Base-by-base conservation (phyloP, 495 filamentous ascomycete species). In the Podospora comata region DNA sequence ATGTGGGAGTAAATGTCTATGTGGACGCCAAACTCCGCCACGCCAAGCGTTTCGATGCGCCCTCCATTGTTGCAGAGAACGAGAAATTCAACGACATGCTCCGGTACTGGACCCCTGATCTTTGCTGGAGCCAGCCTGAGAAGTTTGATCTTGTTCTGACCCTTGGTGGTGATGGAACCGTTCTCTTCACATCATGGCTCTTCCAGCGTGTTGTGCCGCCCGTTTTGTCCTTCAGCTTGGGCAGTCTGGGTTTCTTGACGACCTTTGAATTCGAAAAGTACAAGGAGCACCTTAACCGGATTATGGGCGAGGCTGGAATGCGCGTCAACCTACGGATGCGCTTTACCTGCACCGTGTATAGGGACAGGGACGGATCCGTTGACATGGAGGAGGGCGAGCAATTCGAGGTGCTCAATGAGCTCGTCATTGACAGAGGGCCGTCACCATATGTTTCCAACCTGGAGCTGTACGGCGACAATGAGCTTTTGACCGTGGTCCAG, bases 361-460 rank as follows among this genome's bases (percentile, higher is more conserved):
- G 92, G n/a, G 76, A 82, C 60, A 79, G 79, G n/a, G 72, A 76
- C 1, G 65, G 63, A 0, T 81, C 78, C 26, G 73, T 78, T 55
- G 85, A 89, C 6, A 83, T 91, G 66, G 86, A 90, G 69, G 89
- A 91, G 73, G 86, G 86, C 27, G 93, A 97, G 78, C 92, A 94
- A 72, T 97, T 96, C 68, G 93, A 97, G 76, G 93, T 98, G 15
- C 86, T 98, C 59, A 98, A 98, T 79, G 95, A 99, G 80, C 87
- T 99, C 23, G 94, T 99, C 72, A 97, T 99, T 73, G 95, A 99
- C 79, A 90, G 95, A 34, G 95, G 95, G 63, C 94, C 95, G 70
- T 95, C 91, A 55, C 91, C 94, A n/a, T 97, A 97, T 75, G 92
- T 96, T 56, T 95, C 92, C n/a, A 93, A 94, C 76, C 84, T 96